Conservation (phyloP, 768 basidiomycete species). For the Hortiboletus flavorubellus region DNA sequence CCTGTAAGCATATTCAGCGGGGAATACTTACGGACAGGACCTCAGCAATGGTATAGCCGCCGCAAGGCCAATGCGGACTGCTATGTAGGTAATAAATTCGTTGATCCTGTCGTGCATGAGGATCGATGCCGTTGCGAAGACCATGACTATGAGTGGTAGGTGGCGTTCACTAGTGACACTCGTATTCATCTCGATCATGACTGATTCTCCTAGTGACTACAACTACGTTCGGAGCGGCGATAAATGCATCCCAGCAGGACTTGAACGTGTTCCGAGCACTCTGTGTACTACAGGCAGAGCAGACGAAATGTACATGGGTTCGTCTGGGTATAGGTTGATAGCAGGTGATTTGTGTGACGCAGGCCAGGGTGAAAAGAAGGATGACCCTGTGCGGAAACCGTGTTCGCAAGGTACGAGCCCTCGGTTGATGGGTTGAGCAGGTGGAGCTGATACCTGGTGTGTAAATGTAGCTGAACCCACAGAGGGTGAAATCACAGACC, state of each 20-base stretch:
- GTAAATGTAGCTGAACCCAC: slow-evolving; percentile 61
- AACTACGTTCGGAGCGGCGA: slow-evolving; percentile 76
- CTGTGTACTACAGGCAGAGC: slow-evolving; percentile 52
- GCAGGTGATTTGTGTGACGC: slow-evolving; percentile 86
- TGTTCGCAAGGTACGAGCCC: slow-evolving; percentile 65
- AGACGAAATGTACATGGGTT: slow-evolving; percentile 72
- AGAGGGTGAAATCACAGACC: slow-evolving; percentile 76
- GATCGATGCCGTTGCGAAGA: slow-evolving; percentile 82
- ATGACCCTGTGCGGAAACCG: slow-evolving; percentile 62
- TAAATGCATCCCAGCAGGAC: slow-evolving; percentile 81
- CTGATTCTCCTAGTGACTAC: slow-evolving; percentile 61
- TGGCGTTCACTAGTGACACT: slow-evolving; percentile 15
- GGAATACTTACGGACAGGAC: not conserved
- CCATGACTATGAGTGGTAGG: slow-evolving; percentile 92
- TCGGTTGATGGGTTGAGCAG: not conserved
- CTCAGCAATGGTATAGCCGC: slow-evolving; percentile 89
- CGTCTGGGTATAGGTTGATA: slow-evolving; percentile 88
- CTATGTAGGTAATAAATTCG: slow-evolving; percentile 87
- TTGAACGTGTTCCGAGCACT: slow-evolving; percentile 80
- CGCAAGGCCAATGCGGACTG: slow-evolving; percentile 82
- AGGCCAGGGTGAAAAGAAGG: slow-evolving; percentile 59
- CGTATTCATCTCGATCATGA: not conserved
- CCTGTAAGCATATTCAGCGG: not conserved
- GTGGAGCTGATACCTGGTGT: not conserved
- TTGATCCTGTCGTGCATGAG: slow-evolving; percentile 79